Conservation (phyloP, 2,329 filamentous ascomycete genomes). For the Pseudogymnoascus sp. region DNA sequence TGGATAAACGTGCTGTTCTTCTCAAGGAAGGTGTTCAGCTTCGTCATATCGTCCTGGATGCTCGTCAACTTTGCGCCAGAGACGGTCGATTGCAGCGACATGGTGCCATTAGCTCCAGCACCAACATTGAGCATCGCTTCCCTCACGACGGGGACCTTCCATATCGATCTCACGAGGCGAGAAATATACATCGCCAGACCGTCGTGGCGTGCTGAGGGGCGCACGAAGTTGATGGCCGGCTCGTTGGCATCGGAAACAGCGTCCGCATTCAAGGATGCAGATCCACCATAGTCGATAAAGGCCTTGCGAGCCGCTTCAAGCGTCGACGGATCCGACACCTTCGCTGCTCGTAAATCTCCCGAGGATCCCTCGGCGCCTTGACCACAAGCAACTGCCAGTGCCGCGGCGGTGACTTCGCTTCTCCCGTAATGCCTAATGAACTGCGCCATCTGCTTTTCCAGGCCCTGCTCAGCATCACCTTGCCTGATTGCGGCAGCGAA, state of each 20-base stretch:
- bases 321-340: slow-evolving; percentile 72
- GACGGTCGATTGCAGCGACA: slow-evolving; percentile 60
- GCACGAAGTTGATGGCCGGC: slow-evolving; percentile 71
- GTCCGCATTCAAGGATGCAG: slow-evolving; percentile 76
- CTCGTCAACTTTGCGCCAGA: slow-evolving; percentile 58
- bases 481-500: slow-evolving; percentile 75
- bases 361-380: slow-evolving; percentile 71
- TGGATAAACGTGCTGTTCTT: slow-evolving; percentile 89
- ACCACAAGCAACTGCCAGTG: slow-evolving; percentile 88
- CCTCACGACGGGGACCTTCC: slow-evolving; percentile 69
- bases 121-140: slow-evolving; percentile 26
- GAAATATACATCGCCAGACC: slow-evolving; percentile 83
- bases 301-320: slow-evolving; percentile 76
- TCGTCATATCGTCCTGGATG: slow-evolving; percentile 73
- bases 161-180: slow-evolving; percentile 79
- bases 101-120: slow-evolving; percentile 43
- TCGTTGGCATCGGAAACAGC: slow-evolving; percentile 50
- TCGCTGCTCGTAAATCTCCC: slow-evolving; percentile 62
- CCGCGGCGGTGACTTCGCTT: slow-evolving; percentile 80
- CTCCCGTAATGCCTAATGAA: slow-evolving; percentile 83
- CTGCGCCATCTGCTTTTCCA: slow-evolving; percentile 72
- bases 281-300: slow-evolving; percentile 89
- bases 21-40: slow-evolving; percentile 72
- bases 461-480: slow-evolving; percentile 65
- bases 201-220: slow-evolving; percentile 80